Conservation (phyloP, 495 filamentous ascomycete species). For the Rhypophila decipiens region DNA sequence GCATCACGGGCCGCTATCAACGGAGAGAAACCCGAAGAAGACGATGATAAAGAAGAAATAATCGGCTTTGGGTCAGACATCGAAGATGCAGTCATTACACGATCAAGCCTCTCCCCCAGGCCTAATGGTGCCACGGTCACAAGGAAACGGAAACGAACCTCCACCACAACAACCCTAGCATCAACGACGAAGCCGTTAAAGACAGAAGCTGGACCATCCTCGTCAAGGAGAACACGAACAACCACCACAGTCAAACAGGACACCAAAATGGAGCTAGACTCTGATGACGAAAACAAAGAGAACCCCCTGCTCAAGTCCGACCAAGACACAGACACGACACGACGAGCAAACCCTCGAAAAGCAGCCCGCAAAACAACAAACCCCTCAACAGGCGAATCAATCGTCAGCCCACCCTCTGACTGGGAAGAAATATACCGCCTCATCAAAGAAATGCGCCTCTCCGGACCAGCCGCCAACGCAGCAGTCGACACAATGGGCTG, state of each 20-base stretch:
- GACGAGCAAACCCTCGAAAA: conserved; percentile 44
- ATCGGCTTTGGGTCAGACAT: conserved; percentile 45
- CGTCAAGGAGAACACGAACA: too few relatives aligned
- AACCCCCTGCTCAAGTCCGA: conserved; percentile 7
- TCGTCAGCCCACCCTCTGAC: conserved; percentile 61
- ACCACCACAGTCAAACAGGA: neutral
- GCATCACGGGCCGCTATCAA: too few relatives aligned
- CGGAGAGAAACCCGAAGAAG: conserved; percentile 23
- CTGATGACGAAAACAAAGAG: too few relatives aligned
- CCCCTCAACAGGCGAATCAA: conserved; percentile 45
- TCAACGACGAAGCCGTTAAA: neutral
- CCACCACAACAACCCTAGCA: conserved; percentile 23
- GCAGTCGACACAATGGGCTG: conserved; percentile 99
- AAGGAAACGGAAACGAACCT: conserved; percentile 46
- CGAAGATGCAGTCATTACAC: conserved; percentile 52
- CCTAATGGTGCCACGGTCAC: neutral
- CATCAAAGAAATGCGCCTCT: conserved; percentile 71
- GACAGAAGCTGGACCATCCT: neutral
- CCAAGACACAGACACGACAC: conserved; percentile 18
- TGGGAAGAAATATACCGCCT: conserved; percentile 81
- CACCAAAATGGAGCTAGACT: neutral
- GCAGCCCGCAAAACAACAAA: conserved; percentile 60
- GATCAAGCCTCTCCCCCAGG: neutral
- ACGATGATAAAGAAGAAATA: conserved; percentile 13
- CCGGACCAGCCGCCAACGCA: conserved; percentile 58